Percentiles rank a stretch among this genome's conserved stretches.
These are phyloP conservation scores for Fagopyrum homotropicum DNA, from an alignment of 148 eudicot species.

Conservation along the genomic window DNA sequence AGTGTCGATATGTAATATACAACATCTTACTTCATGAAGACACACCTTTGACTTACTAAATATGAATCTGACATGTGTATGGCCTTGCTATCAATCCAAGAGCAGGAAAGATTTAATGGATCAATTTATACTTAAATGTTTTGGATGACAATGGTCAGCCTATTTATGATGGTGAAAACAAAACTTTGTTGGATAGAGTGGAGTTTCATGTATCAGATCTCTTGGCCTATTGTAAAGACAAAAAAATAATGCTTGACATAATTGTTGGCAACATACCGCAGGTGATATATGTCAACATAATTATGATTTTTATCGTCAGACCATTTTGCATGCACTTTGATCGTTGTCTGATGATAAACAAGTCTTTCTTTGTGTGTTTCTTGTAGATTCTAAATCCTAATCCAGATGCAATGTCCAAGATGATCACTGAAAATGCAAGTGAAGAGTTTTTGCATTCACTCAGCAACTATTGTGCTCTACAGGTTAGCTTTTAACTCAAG, in stretches of 20 bases:
- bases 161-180: slow-evolving; percentile 74
- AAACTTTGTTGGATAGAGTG: slow-evolving; percentile 84
- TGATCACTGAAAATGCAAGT: too few species aligned
- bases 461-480: slow-evolving; percentile 97
- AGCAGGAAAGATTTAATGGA: slow-evolving; percentile 91
- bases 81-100: slow-evolving; percentile 98
- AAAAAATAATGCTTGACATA: slow-evolving; percentile 81
- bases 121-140: slow-evolving; percentile 88
- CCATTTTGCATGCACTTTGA: not conserved
- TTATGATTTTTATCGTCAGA: not conserved
- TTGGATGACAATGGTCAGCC: slow-evolving; percentile 86
- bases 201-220: slow-evolving; percentile 94
- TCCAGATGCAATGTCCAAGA: too few species aligned
- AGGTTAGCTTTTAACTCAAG: slow-evolving; percentile 38
- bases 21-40: too few species aligned
- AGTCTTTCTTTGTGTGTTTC: not conserved
- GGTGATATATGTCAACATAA: slow-evolving; percentile 29
- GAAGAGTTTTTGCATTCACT: slow-evolving; percentile 55
- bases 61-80: slow-evolving; percentile 54
- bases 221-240: slow-evolving; percentile 74
- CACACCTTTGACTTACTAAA: not conserved
- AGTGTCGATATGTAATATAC: too few species aligned
- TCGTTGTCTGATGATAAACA: not conserved
- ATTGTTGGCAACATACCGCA: slow-evolving; percentile 99
- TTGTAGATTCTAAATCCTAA: too few species aligned